These are phyloP conservation scores for Candida sakaeoensis DNA, from an alignment of 805 yeast species.

Conservation along the genomic window DNA sequence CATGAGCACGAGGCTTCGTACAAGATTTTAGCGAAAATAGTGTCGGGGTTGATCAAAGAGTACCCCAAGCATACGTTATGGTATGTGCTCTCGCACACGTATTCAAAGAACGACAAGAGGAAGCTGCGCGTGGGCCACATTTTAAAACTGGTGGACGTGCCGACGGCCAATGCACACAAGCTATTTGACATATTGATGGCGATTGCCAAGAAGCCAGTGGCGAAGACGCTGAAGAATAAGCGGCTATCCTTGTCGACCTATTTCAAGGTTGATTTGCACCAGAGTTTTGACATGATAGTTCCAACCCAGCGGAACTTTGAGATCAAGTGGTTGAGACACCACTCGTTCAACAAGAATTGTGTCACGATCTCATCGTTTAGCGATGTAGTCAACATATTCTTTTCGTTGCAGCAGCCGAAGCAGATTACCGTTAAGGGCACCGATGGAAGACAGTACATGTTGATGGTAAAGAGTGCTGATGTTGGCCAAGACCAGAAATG, in stretches of 20 bases:
- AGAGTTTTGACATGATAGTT: conserved; percentile 51
- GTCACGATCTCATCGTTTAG: conserved; percentile 61
- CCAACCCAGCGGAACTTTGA: conserved; percentile 73
- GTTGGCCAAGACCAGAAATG: conserved; percentile 92
- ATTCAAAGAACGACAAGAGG: conserved; percentile 45
- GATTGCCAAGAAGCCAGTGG: conserved; percentile 39
- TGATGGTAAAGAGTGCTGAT: conserved; percentile 88
- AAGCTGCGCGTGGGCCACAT: conserved; percentile 24
- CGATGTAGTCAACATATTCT: conserved; percentile 62
- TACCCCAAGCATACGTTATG: conserved; percentile 88
- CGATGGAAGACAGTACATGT: conserved; percentile 67
- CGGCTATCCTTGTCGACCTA: conserved; percentile 39
- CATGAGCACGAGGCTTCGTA: conserved; percentile 59
- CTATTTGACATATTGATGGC: conserved; percentile 41
- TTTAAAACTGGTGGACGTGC: conserved; percentile 13
- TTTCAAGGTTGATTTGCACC: conserved; percentile 32
- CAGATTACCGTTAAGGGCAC: conserved; percentile 73
- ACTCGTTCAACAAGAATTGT: conserved; percentile 25
- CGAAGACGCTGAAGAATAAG: conserved; percentile 29
- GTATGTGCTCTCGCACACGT: conserved; percentile 68
- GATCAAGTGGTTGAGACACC: conserved; percentile 52
- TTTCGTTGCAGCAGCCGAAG: conserved; percentile 85
- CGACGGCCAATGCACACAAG: conserved; percentile 23
- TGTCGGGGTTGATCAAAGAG: conserved; percentile 51
- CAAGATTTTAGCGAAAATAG: conserved; percentile 52